Evolutionary conservation across 768 basidiomycete genomes (phyloP).

Genomic region (Leccinum truebloodii): DNA sequence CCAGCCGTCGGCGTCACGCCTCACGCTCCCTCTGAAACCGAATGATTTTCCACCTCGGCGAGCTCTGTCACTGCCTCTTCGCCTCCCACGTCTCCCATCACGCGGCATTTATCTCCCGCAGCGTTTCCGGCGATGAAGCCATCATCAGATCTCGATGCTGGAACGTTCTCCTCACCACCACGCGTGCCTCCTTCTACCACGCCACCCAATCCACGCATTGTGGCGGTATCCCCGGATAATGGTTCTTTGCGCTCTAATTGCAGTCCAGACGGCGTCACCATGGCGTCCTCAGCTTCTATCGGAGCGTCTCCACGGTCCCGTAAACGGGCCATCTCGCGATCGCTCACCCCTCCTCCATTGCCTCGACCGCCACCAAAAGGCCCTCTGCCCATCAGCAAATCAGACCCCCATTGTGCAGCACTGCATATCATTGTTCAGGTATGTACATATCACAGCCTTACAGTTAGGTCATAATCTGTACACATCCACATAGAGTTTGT

Average conservation of each 20-base stretch:
- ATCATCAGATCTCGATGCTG: background rate
- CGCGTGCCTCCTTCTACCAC: constrained; percentile 1
- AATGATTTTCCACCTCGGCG: constrained; percentile 3
- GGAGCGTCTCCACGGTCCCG: constrained; percentile 20
- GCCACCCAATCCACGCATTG: constrained; percentile 8
- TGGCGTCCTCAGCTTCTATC: constrained; percentile 1
- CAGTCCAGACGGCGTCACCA: background rate
- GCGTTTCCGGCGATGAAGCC: constrained; percentile 2
- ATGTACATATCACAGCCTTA: no score
- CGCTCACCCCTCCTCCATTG: constrained; percentile 27
- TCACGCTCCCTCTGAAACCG: constrained; percentile 25
- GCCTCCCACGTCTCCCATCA: constrained; percentile 4
- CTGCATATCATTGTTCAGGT: no score
- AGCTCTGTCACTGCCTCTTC: constrained; percentile 9
- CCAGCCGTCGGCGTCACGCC: constrained; percentile 26
- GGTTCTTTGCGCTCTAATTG: background rate
- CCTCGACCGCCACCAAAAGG: constrained; percentile 31
- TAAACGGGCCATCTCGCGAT: constrained; percentile 27
- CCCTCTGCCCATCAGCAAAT: constrained; percentile 21
- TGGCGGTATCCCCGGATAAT: constrained; percentile 5
- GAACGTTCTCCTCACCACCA: background rate
- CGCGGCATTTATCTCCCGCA: background rate
- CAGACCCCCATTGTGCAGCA: no score
- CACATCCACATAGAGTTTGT: no score
- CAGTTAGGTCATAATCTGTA: no score